Base-by-base conservation (phyloP, 129 eudicot genomes). In the Tagetes patula region DNA sequence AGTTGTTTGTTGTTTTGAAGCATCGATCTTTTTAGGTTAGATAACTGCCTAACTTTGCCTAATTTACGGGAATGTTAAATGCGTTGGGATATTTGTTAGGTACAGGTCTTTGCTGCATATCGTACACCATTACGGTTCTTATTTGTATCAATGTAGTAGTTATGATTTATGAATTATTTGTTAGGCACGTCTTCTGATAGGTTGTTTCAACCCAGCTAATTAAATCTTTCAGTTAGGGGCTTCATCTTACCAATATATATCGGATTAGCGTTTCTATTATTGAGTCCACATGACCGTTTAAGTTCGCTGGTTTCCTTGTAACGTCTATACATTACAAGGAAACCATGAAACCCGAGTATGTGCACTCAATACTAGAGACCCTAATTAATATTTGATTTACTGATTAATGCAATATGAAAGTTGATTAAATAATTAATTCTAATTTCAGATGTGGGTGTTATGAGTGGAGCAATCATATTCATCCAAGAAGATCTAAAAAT, bases 401-500 rank as follows among this genome's bases (percentile, higher is more conserved):
- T 20, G 27, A 20, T 20, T 20, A 20, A 20, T 20, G 27, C 27
- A 20, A 20, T 20, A 20, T 20, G 27, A 20, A 20, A 33, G 32
- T 8, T 59, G 40, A 60, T 60, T 60, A 60, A 60, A 36, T n/a
- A 34, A 34, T 60, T 60, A 1, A 60, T 10, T 34, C 11, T 5
- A 69, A 67, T 72, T 75, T 73, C 92, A 91, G 95, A 91, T 85
- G 88, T 87, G 5, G 97, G 97, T 50, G 97, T 91, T 56, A 91
- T 91, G 97, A 88, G 97, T 69, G 97, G 97, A 71, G 97, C 97
- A 54, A 87, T 91, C 66, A 67, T 91, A 69, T 91, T 91, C 55
- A 85, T 91, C 45, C 83, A 91, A 75, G 89, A 87, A 79, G 97
- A 91, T 77, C 70, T 87, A 36, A 82, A 91, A 48, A 87, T 88